Base-by-base conservation (phyloP, 768 basidiomycete species). In the Mrakia blollopis region DNA sequence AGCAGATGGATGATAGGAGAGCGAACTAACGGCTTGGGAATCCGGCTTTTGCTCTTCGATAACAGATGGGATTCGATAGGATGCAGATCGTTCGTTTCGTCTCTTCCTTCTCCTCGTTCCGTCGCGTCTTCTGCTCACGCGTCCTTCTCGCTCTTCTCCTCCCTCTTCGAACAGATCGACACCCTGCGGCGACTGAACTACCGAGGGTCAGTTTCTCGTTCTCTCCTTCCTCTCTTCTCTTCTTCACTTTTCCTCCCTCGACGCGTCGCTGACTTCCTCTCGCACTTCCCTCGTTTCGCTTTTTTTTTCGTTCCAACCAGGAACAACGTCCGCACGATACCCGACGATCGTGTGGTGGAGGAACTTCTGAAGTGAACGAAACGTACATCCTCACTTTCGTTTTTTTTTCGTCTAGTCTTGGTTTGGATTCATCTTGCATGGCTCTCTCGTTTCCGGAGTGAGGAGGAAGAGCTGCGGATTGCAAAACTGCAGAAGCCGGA, bases 131-230 rank as follows among this genome's bases (percentile, higher is more conserved):
- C n/a, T 62, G 37, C 13, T 57, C 67, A 44, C 50, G 25, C 60
- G 30, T 62, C 23, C 57, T 72, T 39, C 32, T 67, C 11, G 4
- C 32, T 35, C 63, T 65, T 16, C 8, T n/a, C 2, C 68, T 30
- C 25, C 23, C 28, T 11, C n/a, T 52, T 13, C 28, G 21, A 21
- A 63, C 73, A 94, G 92, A 92, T 95, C 78, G 93, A 94, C 81
- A 91, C 90, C n/a, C 87, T 96, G 78, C 88, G 91, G 79, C 87
- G 92, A 81, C 82, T 95, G 82, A 95, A 96, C 83, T 96, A 96
- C 85, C 89, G 93, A 37, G 89, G 94, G 35, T 77, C 52, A 50
- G 69, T 21, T 18, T 32, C n/a, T 4, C 11, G 44, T 44, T 11
- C 39, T 41, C 39, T 41, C 39, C 5, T 41, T 11, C 32, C 8